Base-by-base conservation (phyloP, 768 basidiomycete genomes). In the Podaxis sp. region DNA sequence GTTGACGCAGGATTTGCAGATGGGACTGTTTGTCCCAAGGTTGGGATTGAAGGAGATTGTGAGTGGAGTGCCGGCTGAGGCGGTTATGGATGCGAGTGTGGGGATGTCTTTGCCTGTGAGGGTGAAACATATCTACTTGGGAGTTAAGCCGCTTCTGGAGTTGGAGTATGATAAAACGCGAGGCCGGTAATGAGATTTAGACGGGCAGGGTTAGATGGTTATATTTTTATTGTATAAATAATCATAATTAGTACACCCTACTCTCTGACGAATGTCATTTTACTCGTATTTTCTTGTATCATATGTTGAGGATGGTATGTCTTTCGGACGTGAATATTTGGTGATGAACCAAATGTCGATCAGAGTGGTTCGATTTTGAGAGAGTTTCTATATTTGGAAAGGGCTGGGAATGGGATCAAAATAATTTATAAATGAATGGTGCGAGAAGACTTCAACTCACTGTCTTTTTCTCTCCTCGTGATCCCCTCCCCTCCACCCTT, bases 351-450 rank as follows among this genome's bases (percentile, higher is more conserved):
- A 12, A 55, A 55, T 24, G 53, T 36, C 13, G 20, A 36, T 7
- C 63, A 48, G 60, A 64, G 71, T 75, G 68, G 74, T 76, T 74
- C 76, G 73, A 76, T 71, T 73, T 74, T 69, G 66, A 54, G 64
- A 12, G 61, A 64, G 72, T 8, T 10, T 64, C 61, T 59, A 67
- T 53, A 53, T 62, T 58, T 62, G 64, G 67, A 65, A 68, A 64
- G 65, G 67, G 66, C 53, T 58, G 59, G 56, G 59, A 50, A 56
- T 50, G 56, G 46, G 24, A 44, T 58, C 38, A 58, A 58, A 62
- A 58, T 28, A 62, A 55, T 41, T 51, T 56, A 60, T 61, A 66
- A 61, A 63, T 62, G 57, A 54, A 48, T 50, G 44, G 48, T 58
- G 55, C 37, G 20, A 48, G 51, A 62, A 66, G 50, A 52, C 56